phyloP scores from a whole-genome alignment of 192 early-diverging fungal genomes.

The Haplosporangium gracile region DNA sequence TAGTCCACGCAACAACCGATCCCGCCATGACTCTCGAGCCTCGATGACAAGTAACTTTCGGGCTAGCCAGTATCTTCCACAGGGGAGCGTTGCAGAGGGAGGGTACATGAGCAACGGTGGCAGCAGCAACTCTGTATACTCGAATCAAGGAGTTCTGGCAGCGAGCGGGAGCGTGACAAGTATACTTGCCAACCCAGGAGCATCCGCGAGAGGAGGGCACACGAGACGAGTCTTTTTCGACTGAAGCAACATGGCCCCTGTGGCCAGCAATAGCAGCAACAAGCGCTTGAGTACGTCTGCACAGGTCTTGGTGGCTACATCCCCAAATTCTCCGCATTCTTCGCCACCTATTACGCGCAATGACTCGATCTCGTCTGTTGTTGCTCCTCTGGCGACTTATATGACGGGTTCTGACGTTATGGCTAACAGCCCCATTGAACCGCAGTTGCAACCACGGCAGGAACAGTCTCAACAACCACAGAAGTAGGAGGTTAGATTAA shows the following conservation, averaged over 20 bases:
- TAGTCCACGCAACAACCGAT: neutral
- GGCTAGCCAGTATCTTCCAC: neutral
- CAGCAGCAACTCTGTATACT: neutral
- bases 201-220: neutral
- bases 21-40: neutral
- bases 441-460: neutral
- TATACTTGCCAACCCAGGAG: neutral
- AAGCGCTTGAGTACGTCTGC: neutral
- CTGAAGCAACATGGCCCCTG: neutral
- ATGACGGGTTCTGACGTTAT: neutral
- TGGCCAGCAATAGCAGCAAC: too few relatives aligned
- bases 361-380: neutral
- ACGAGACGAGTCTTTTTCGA: neutral
- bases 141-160: neutral
- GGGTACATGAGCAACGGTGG: neutral
- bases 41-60: neutral
- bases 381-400: neutral
- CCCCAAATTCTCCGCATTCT: neutral
- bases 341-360: neutral
- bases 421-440: neutral
- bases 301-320: neutral
- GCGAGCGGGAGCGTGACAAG: neutral
- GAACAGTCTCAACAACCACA: neutral
- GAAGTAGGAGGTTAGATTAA: neutral
- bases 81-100: neutral